These are phyloP conservation scores for Poa pratensis DNA, from an alignment of 176 grass and related monocot species.

Conservation along the genomic window DNA sequence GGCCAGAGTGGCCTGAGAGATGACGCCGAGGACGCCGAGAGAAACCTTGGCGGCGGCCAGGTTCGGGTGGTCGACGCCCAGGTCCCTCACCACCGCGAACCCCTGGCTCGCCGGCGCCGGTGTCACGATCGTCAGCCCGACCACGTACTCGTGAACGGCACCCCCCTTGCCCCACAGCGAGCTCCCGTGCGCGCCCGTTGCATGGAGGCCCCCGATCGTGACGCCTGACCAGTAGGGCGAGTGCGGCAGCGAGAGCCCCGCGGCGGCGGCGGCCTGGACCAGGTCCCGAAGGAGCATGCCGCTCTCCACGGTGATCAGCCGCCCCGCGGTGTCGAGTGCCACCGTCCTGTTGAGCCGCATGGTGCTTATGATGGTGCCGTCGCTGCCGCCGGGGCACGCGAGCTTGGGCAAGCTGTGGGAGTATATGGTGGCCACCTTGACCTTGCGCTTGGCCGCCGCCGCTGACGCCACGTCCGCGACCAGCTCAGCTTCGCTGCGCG, in stretches of 20 bases:
- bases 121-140: not conserved
- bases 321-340: not conserved
- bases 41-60: not conserved
- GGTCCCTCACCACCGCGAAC: not conserved
- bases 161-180: conserved; percentile 25
- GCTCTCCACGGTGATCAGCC: conserved; percentile 37
- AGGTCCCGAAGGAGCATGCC: conserved; percentile 47
- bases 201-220: conserved; percentile 59
- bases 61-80: not conserved
- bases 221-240: conserved; percentile 62
- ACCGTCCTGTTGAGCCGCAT: conserved; percentile 28
- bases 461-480: conserved; percentile 44
- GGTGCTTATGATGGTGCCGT: conserved; percentile 51
- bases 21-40: not conserved
- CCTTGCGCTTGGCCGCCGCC: not conserved
- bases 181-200: conserved; percentile 47
- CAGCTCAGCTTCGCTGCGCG: conserved; percentile 57
- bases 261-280: conserved; percentile 45
- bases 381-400: conserved; percentile 43
- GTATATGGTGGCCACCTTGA: not conserved
- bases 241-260: conserved; percentile 52
- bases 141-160: not conserved
- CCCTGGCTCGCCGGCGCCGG: too few relatives aligned
- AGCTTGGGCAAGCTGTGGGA: conserved; percentile 64
- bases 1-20: too few relatives aligned